These are phyloP conservation scores for Suhomyces sp. DNA, from an alignment of 805 yeast genomes.

Conservation along the genomic window DNA sequence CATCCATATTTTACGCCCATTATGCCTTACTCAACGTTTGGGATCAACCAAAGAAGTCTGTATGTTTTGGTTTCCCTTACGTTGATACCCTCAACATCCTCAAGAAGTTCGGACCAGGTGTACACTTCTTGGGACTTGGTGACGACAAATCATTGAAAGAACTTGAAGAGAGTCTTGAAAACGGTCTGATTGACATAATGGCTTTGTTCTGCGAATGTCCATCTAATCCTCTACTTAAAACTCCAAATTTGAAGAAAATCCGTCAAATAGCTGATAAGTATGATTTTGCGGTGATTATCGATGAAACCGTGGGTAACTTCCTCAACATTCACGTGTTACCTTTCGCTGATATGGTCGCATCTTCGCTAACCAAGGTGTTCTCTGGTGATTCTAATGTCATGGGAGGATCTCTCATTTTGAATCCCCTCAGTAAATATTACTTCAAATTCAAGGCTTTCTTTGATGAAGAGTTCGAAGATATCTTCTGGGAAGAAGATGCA, in stretches of 20 bases:
- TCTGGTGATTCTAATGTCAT: constrained; percentile 94
- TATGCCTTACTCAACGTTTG: constrained; percentile 43
- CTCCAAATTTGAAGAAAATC: constrained; percentile 73
- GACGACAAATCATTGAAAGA: constrained; percentile 67
- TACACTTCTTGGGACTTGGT: constrained; percentile 80
- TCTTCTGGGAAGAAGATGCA: constrained; percentile 92
- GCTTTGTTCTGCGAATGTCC: constrained; percentile 92
- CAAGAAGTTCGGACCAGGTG: constrained; percentile 89
- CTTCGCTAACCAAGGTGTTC: constrained; percentile 88
- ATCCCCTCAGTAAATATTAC: constrained; percentile 60
- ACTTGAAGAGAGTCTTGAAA: constrained; percentile 58
- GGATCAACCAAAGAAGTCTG: constrained; percentile 53
- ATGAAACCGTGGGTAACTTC: constrained; percentile 93
- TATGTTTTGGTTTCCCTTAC: constrained; percentile 95
- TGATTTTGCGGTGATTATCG: constrained; percentile 79
- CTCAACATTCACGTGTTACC: constrained; percentile 78
- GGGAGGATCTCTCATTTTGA: constrained; percentile 87
- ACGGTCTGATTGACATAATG: constrained; percentile 57
- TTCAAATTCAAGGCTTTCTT: constrained; percentile 48
- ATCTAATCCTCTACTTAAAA: constrained; percentile 85
- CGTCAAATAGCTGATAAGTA: constrained; percentile 64
- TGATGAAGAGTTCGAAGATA: constrained; percentile 60
- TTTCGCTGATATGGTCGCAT: constrained; percentile 81
- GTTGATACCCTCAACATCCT: constrained; percentile 87
- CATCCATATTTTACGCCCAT: constrained; percentile 83